Base-by-base conservation (phyloP, 768 basidiomycete genomes). In the Polyporus arcularius region DNA sequence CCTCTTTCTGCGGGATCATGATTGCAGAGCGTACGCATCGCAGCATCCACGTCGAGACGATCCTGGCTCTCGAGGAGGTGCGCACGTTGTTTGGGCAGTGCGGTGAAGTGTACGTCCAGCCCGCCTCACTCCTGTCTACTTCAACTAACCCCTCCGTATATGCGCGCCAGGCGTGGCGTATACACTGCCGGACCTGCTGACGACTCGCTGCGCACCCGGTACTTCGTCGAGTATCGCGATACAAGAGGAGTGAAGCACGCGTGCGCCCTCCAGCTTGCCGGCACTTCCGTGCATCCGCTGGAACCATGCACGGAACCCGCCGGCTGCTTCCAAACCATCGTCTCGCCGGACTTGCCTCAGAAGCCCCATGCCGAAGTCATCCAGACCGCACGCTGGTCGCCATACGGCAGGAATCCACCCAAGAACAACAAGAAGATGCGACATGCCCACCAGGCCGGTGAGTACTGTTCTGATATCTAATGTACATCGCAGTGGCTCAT, bases 11-110 rank as follows among this genome's bases (percentile, higher is more conserved):
- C 21, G 21, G 15, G 11, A 31, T n/a, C 72, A 57, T 45, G 74
- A 73, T 46, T 64, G 63, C 39, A 68, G 53, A 74, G 69, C 66
- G 77, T 71, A 58, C 73, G 67, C 51, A 71, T 61, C 46, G 76
- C 53, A 53, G 74, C 68, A 50, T 78, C 71, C 61, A 65, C 53
- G 45, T 71, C 54, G 68, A 68, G 21, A 65, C 68, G 4, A 15
- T 63, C 45, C 73, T 63, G 16, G 74, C 74, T 15, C 50, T 46
- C 14, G 53, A 54, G 7, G 53, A 68, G 2, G 45, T 70, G 0
- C 56, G 54, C 6, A 21, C 51, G 14, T 50, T 53, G 1, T 66
- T 67, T 57, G 31, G 54, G 3, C 55, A 40, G 18, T 68, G 57
- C 14, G 70, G 70, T 8, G 42, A 65, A 31, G 67, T 71, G 70